Evolutionary conservation across 148 eudicot species (phyloP), one percentile per base, ranked within the genome.

Genomic region (Rhododendron williamsianum): DNA sequence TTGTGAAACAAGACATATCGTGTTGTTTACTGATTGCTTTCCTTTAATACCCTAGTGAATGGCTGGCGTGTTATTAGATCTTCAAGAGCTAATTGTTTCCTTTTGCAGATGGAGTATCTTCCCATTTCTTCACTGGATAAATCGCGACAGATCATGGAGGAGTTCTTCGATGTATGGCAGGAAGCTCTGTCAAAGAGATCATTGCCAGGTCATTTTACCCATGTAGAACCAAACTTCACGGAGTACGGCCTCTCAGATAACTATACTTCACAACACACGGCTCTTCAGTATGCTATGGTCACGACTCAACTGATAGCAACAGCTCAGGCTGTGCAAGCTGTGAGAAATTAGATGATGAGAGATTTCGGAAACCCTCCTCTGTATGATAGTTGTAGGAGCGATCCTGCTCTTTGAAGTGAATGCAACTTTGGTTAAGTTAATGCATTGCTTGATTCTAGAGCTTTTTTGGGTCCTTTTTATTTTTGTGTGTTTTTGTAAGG

Each of bases 61-160:
- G 79, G 79, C 25, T 73, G 78, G 78, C 9, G 4, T 19, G 4
- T 19, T 76, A 41, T 76, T 21, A 9, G 23, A 76, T 63, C 43
- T 71, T 63, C 36, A 85, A 43, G 65, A 16, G 23, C 52, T 63
- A 27, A n/a, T 9, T 81, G 80, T 19, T 49, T 48, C 21, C 15
- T 54, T 84, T 85, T 87, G 89, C 97, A 96, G 99, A 93, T 96
- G 86, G 99, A 95, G 86, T 96, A 94, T 86, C 92, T 92, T 85
- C 97, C 98, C 3, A 88, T 95, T 65, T 93, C 98, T n/a, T 95
- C 99, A 30, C 76, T 94, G 88, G 97, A 93, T 2, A 94, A 90
- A 86, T 91, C 94, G 7, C 93, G 91, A 86, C 92, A 89, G 88
- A 86, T 96, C 65, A 91, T 96, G 90, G 95, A 88, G 18, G 98